These are phyloP conservation scores for Rossbeevera mucosa DNA, from an alignment of 768 basidiomycete species.

Conservation along the genomic window DNA sequence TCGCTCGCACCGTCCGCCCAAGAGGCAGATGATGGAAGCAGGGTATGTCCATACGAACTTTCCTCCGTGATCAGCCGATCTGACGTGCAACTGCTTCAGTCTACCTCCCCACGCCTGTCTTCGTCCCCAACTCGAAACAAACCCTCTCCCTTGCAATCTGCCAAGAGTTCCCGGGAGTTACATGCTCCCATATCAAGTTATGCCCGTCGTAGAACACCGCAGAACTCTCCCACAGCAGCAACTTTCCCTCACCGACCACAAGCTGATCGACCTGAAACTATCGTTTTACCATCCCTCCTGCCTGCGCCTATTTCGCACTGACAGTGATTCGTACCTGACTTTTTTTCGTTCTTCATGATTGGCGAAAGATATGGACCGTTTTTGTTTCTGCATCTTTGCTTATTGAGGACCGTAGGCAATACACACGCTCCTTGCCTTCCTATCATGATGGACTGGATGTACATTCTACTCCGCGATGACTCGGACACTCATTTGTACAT, in stretches of 20 bases:
- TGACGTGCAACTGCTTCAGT: slow-evolving; percentile 24
- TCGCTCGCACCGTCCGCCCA: slow-evolving; percentile 27
- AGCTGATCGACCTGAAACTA: slow-evolving; percentile 29
- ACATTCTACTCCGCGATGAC: slow-evolving; percentile 13
- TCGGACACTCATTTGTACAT: slow-evolving; percentile 30
- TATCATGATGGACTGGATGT: slow-evolving; percentile 17
- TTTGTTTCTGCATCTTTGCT: not conserved
- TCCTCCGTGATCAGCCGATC: slow-evolving; percentile 30
- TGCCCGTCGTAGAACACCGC: slow-evolving; percentile 74
- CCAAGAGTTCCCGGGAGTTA: slow-evolving; percentile 50
- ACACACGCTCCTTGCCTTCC: slow-evolving; percentile 15
- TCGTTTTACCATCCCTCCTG: slow-evolving; percentile 58
- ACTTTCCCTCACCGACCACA: slow-evolving; percentile 45
- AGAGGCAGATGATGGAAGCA: slow-evolving; percentile 23
- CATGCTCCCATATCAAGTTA: slow-evolving; percentile 74
- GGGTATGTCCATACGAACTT: slow-evolving; percentile 34
- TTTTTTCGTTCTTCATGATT: not conserved
- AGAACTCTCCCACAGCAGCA: slow-evolving; percentile 64
- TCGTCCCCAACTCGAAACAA: slow-evolving; percentile 42
- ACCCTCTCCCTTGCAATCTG: slow-evolving; percentile 42
- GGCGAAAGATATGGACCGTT: not conserved
- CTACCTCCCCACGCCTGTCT: slow-evolving; percentile 34
- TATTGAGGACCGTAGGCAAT: not conserved
- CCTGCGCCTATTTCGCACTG: slow-evolving; percentile 24
- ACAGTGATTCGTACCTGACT: not conserved